A percentile compares a stretch with the other conserved stretches of the same genome.
phyloP scores from a whole-genome alignment of 2,329 filamentous ascomycete genomes.

The Fusarium sp. region DNA sequence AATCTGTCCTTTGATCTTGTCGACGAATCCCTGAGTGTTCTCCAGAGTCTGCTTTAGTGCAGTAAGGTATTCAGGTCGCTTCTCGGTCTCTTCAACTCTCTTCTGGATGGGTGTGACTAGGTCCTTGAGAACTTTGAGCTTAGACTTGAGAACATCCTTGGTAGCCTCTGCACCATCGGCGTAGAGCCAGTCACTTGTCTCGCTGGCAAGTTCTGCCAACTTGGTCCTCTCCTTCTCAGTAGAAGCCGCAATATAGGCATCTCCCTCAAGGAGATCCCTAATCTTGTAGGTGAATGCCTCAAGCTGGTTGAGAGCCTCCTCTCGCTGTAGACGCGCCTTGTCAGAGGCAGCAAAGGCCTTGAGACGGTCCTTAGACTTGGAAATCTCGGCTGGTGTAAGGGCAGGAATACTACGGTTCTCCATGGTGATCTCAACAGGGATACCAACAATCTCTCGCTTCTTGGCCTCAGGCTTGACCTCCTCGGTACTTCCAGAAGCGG shows the following conservation, averaged over 20 bases:
- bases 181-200: constrained; percentile 90
- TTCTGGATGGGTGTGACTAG: constrained; percentile 82
- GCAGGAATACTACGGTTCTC: constrained; percentile 62
- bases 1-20: constrained; percentile 76
- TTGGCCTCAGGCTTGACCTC: constrained; percentile 64
- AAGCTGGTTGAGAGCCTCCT: constrained; percentile 92
- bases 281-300: constrained; percentile 92
- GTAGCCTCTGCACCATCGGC: constrained; percentile 82
- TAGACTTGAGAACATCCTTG: constrained; percentile 78
- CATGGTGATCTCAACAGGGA: constrained; percentile 62
- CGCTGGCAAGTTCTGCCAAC: constrained; percentile 75
- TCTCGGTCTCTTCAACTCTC: constrained; percentile 76
- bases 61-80: constrained; percentile 76
- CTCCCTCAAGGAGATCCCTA: constrained; percentile 82
- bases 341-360: constrained; percentile 89
- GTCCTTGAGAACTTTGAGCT: constrained; percentile 79
- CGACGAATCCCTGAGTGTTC: constrained; percentile 75
- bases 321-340: constrained; percentile 76
- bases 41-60: constrained; percentile 76
- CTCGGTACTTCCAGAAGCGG: constrained; percentile 57
- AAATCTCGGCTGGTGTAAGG: constrained; percentile 60
- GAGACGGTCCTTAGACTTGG: constrained; percentile 74
- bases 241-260: constrained; percentile 77
- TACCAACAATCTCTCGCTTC: constrained; percentile 67
- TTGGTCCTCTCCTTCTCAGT: constrained; percentile 72